A percentile compares a stretch with the other conserved stretches of the same genome.
Evolutionary conservation across 768 basidiomycete species (phyloP).

Genomic region (Lyophyllum shimeji): DNA sequence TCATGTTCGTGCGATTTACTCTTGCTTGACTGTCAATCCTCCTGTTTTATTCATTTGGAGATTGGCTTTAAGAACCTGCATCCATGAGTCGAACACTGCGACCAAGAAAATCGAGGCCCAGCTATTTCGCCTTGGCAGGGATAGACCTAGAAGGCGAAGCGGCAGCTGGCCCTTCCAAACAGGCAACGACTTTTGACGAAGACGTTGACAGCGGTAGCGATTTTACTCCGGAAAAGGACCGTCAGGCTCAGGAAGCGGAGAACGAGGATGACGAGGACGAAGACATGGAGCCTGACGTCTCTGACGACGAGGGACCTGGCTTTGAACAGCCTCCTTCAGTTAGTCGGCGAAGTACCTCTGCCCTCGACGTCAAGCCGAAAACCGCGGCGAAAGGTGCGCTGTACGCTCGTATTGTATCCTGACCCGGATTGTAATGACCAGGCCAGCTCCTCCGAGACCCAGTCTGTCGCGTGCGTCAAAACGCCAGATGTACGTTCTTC

Average conservation of each 20-base stretch:
- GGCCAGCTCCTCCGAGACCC: slow-evolving; percentile 16
- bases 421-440: slow-evolving; percentile 8
- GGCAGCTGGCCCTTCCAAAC: slow-evolving; percentile 43
- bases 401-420: slow-evolving; percentile 14
- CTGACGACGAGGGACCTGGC: slow-evolving; percentile 18
- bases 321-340: slow-evolving; percentile 13
- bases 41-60: too few species aligned
- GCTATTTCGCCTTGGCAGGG: slow-evolving; percentile 43
- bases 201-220: slow-evolving; percentile 50
- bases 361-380: slow-evolving; percentile 22
- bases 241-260: slow-evolving; percentile 21
- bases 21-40: too few species aligned
- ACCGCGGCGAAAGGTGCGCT: slow-evolving; percentile 28
- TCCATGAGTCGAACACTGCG: slow-evolving; percentile 57
- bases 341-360: slow-evolving; percentile 19
- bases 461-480: slow-evolving; percentile 36
- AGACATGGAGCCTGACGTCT: slow-evolving; percentile 25
- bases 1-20: too few species aligned
- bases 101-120: slow-evolving; percentile 50
- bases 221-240: slow-evolving; percentile 47
- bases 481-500: slow-evolving; percentile 57
- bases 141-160: slow-evolving; percentile 34
- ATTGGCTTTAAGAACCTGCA: not conserved
- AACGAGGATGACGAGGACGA: slow-evolving; percentile 31
- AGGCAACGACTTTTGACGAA: slow-evolving; percentile 25